phyloP scores from a whole-genome alignment of 2,329 filamentous ascomycete species.

The Thelonectria rubi region DNA sequence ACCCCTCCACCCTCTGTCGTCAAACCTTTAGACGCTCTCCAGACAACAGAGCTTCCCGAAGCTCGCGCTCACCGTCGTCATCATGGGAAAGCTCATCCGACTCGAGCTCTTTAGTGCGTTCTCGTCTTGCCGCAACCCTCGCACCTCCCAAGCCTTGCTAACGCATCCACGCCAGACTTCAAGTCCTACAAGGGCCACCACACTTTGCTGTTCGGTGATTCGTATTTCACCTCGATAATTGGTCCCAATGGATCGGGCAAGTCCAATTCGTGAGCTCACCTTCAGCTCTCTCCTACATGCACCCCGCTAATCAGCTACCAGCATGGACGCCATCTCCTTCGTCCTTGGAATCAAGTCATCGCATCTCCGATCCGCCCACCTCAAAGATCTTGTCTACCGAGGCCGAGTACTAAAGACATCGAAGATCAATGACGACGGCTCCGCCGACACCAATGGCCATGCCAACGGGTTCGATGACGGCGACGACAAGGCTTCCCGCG shows the following conservation, averaged over 20 bases:
- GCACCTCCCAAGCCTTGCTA: constrained; percentile 24
- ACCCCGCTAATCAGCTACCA: constrained; percentile 48
- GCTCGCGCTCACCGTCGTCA: constrained; percentile 47
- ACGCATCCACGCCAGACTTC: constrained; percentile 73
- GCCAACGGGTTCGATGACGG: constrained; percentile 68
- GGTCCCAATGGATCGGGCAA: constrained; percentile 99
- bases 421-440: constrained; percentile 90
- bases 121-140: constrained; percentile 3
- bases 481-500: constrained; percentile 72
- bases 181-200: constrained; percentile 99
- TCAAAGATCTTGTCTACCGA: constrained; percentile 95
- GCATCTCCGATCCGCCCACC: constrained; percentile 92
- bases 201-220: constrained; percentile 92
- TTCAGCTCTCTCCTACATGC: background rate
- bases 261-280: constrained; percentile 83
- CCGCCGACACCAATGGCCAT: constrained; percentile 70
- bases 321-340: constrained; percentile 99
- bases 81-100: constrained; percentile 95
- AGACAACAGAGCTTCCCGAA: constrained; percentile 18
- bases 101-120: constrained; percentile 90
- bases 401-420: constrained; percentile 92
- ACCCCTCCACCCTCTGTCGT: constrained; percentile 28
- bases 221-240: constrained; percentile 99
- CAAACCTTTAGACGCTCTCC: constrained; percentile 2
- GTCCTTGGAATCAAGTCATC: constrained; percentile 98